Evolutionary conservation across 2,329 filamentous ascomycete species (phyloP).

Genomic region (Clarireedia paspali): DNA sequence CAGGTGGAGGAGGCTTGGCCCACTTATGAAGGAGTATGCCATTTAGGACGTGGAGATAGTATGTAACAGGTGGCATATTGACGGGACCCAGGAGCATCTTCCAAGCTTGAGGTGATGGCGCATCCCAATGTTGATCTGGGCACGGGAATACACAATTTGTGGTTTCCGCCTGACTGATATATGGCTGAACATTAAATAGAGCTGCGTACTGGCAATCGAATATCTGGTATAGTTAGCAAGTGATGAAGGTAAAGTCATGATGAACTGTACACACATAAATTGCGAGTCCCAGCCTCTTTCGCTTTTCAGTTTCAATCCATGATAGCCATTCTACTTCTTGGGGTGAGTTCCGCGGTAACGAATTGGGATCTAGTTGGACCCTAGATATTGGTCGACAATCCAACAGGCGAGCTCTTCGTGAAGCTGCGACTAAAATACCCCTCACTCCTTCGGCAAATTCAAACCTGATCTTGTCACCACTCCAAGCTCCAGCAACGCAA

Average conservation of each 20-base stretch:
- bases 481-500: constrained; percentile 24
- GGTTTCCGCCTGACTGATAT: constrained; percentile 25
- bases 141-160: constrained; percentile 27
- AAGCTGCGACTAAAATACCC: constrained; percentile 23
- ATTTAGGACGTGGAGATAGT: constrained; percentile 25
- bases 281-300: constrained; percentile 23
- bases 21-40: constrained; percentile 24
- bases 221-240: constrained; percentile 13
- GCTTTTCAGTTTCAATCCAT: constrained; percentile 26
- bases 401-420: constrained; percentile 21
- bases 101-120: constrained; percentile 19
- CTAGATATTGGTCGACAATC: constrained; percentile 21
- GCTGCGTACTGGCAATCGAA: constrained; percentile 26
- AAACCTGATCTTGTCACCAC: constrained; percentile 24
- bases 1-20: constrained; percentile 23
- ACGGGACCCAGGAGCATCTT: constrained; percentile 18
- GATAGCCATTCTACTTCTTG: constrained; percentile 21
- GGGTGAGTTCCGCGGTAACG: constrained; percentile 12
- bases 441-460: constrained; percentile 25
- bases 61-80: constrained; percentile 18
- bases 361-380: constrained; percentile 14
- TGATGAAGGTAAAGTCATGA: background rate
- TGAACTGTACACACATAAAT: constrained; percentile 21
- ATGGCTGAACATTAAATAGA: constrained; percentile 26
- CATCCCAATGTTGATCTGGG: constrained; percentile 21